Percentiles rank a stretch among this genome's conserved stretches.
Evolutionary conservation across 192 early-diverging fungal genomes (phyloP).

Genomic region (Rhizophagus clarus): DNA sequence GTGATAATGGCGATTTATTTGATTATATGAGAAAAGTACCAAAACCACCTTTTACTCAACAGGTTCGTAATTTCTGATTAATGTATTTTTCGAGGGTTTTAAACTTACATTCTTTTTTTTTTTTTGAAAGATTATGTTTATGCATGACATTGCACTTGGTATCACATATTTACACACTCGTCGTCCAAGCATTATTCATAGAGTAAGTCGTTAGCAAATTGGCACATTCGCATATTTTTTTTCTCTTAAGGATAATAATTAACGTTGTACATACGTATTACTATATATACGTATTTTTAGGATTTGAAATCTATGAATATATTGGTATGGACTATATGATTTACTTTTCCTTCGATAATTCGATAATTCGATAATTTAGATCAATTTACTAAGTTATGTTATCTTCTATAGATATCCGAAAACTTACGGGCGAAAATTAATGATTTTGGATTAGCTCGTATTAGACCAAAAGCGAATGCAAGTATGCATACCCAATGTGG

Average conservation of each 20-base stretch:
- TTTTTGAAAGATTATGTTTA: conserved; percentile 58
- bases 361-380: no score
- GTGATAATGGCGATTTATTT: conserved; percentile 73
- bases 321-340: conserved; percentile 39
- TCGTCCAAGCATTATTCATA: conserved; percentile 72
- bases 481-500: conserved; percentile 77
- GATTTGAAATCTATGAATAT: conserved; percentile 82
- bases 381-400: not conserved
- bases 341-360: not conserved
- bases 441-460: conserved; percentile 80
- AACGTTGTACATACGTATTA: not conserved
- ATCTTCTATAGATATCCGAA: conserved; percentile 43
- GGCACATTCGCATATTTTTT: not conserved
- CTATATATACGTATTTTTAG: conserved; percentile 26
- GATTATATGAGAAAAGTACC: conserved; percentile 68
- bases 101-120: not conserved
- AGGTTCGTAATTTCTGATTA: conserved; percentile 39
- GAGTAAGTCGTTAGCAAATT: conserved; percentile 40
- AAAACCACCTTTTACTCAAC: conserved; percentile 64
- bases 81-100: no score
- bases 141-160: conserved; percentile 78
- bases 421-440: conserved; percentile 77
- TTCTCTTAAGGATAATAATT: conserved; percentile 1
- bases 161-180: conserved; percentile 72
- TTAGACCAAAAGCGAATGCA: conserved; percentile 67